These are phyloP conservation scores for Aspergillus ostianus DNA, from an alignment of 495 filamentous ascomycete genomes.

Conservation along the genomic window DNA sequence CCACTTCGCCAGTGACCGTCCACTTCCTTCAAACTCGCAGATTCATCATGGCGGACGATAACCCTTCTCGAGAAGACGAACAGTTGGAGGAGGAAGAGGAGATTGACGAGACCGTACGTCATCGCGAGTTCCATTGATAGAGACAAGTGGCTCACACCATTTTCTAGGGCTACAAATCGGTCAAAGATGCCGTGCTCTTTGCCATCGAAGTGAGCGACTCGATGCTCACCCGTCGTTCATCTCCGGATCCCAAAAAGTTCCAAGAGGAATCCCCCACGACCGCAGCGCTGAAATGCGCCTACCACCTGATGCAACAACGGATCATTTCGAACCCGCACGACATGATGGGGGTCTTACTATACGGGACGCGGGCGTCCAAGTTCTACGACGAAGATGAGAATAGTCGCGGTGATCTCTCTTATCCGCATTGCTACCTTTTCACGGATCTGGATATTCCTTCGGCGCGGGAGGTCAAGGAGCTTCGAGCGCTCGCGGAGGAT, in stretches of 20 bases:
- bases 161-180: slow-evolving; percentile 77
- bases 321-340: slow-evolving; percentile 96
- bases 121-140: slow-evolving; percentile 6
- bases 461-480: slow-evolving; percentile 77
- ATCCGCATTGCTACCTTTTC: slow-evolving; percentile 91
- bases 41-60: slow-evolving; percentile 44
- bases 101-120: slow-evolving; percentile 66
- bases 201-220: slow-evolving; percentile 92
- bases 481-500: slow-evolving; percentile 73
- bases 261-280: slow-evolving; percentile 67
- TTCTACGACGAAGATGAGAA: slow-evolving; percentile 69
- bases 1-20: not conserved
- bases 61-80: slow-evolving; percentile 44
- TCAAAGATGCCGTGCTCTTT: slow-evolving; percentile 96
- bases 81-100: slow-evolving; percentile 69
- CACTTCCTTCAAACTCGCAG: not conserved
- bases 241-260: slow-evolving; percentile 66
- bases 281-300: slow-evolving; percentile 91
- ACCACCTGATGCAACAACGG: slow-evolving; percentile 92
- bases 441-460: slow-evolving; percentile 85
- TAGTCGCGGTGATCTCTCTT: slow-evolving; percentile 59
- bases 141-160: slow-evolving; percentile 8
- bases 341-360: slow-evolving; percentile 97
- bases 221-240: slow-evolving; percentile 72
- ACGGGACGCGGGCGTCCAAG: slow-evolving; percentile 83